Evolutionary conservation across 805 yeast genomes (phyloP), one percentile per base, ranked within the genome.

Genomic region (Cyberlindnera samutprakarnensis): DNA sequence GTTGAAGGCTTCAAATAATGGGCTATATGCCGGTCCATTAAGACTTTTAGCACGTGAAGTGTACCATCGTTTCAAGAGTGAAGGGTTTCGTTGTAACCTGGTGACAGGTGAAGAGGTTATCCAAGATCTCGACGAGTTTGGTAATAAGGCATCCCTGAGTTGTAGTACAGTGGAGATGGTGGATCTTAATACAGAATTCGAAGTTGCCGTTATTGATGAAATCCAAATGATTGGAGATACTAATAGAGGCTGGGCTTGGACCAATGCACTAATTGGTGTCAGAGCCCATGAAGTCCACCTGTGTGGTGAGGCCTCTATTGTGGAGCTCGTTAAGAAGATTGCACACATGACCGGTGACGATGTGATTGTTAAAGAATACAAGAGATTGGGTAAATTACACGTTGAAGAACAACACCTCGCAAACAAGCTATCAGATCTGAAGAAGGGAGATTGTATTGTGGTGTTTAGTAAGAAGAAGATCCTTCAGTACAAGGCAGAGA

Each of bases 21-120:
- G 98, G 0, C 83, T 81, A 43, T 92, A 79, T 57, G 97, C 97
- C 0, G 97, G 97, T 1, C 99, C 99, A 0, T 61, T 92, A 28
- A 66, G 99, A 38, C 64, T 92, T 35, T 63, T 92, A 32, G 98
- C 97, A 0, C 64, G 96, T 39, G 99, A 92, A 53, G 76, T 92
- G 4, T 88, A 78, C 53, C 96, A 87, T 43, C 68, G 85, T 32
- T 83, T 88, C 57, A 75, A 78, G 39, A 49, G 54, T 2, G 75
- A 78, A 32, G 79, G 79, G 0, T 59, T 78, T 2, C 61, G 76
- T 18, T 88, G 96, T 57, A 92, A 88, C 55, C 61, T 92, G 31
- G 62, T 86, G 23, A 92, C 99, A 0, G 99, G 99, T n/a, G 99
- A 92, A 49, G 96, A 92, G 54, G 77, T 90, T 11, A 66, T 85